Evolutionary conservation across 768 basidiomycete species (phyloP).

Genomic region (Artomyces pyxidatus): DNA sequence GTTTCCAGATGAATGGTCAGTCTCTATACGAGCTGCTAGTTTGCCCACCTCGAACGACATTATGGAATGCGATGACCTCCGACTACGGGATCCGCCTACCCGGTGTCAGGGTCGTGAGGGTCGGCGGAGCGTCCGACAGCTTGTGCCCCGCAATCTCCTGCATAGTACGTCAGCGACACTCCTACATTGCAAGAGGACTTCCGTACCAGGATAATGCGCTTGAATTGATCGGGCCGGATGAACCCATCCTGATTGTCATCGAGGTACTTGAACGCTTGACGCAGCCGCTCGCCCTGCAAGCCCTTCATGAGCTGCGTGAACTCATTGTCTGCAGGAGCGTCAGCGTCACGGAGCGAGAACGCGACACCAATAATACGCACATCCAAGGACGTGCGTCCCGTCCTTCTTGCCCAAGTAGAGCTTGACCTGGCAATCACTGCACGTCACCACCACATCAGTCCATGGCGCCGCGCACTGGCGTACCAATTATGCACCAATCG

Average conservation of each 20-base stretch:
- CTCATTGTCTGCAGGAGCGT: conserved; percentile 61
- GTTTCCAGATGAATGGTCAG: conserved; percentile 1
- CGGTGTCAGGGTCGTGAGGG: conserved; percentile 81
- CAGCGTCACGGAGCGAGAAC: conserved; percentile 3
- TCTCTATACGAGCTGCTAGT: not conserved
- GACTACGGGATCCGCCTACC: conserved; percentile 92
- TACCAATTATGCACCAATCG: conserved; percentile 54
- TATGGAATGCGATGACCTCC: conserved; percentile 95
- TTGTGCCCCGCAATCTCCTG: conserved; percentile 97
- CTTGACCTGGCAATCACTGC: conserved; percentile 91
- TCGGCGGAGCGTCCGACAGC: conserved; percentile 87
- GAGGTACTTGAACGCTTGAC: conserved; percentile 91
- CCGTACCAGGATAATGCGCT: conserved; percentile 85
- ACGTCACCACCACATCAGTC: conserved; percentile 1
- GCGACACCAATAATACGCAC: conserved; percentile 36
- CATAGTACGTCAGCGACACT: too few relatives aligned
- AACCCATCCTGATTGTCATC: conserved; percentile 90
- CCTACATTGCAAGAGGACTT: too few relatives aligned
- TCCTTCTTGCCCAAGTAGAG: conserved; percentile 91
- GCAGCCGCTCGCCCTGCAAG: conserved; percentile 91
- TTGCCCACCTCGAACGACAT: conserved; percentile 76
- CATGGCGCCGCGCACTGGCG: not conserved
- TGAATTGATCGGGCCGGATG: conserved; percentile 90
- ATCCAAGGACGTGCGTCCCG: conserved; percentile 85
- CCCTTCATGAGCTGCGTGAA: conserved; percentile 99